These are phyloP conservation scores for Isatis tinctoria DNA, from an alignment of 345 rosid species.

Conservation along the genomic window DNA sequence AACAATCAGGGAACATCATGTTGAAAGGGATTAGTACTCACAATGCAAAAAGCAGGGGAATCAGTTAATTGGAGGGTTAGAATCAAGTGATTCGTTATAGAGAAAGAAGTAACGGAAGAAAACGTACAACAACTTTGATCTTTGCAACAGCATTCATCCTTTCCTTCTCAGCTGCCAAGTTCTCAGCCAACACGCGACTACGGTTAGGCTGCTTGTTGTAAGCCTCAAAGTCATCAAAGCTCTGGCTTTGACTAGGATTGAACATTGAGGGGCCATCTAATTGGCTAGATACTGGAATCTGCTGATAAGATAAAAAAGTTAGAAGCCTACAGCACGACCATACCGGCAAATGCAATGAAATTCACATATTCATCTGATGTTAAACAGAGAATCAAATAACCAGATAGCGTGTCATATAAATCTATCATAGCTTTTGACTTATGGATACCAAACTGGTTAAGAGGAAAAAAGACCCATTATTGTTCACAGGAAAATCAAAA, in stretches of 20 bases:
- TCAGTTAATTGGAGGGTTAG: neutral
- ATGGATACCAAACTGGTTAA: neutral
- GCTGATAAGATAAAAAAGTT: slow-evolving; percentile 18
- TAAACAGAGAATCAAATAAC: slow-evolving; percentile 5
- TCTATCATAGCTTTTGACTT: neutral
- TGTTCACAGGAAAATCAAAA: neutral
- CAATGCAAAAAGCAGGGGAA: neutral
- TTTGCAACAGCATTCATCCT: slow-evolving; percentile 86
- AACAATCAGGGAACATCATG: slow-evolving; percentile 9
- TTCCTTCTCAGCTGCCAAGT: slow-evolving; percentile 80
- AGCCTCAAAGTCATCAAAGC: slow-evolving; percentile 81
- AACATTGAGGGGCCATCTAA: slow-evolving; percentile 58
- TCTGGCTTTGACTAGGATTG: slow-evolving; percentile 67
- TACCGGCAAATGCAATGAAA: neutral
- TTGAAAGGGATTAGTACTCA: neutral
- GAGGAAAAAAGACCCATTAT: neutral
- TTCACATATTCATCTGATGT: neutral
- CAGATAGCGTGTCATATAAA: neutral
- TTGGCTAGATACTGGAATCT: slow-evolving; percentile 64
- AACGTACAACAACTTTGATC: slow-evolving; percentile 97
- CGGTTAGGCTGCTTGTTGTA: slow-evolving; percentile 69
- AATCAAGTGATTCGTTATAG: neutral
- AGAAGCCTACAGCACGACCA: neutral
- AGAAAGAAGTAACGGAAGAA: neutral
- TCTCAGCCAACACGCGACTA: slow-evolving; percentile 61